Percentiles rank a stretch among this genome's conserved stretches.
Evolutionary conservation across 2,329 filamentous ascomycete species (phyloP).

Genomic region (Aspergillus tanneri): DNA sequence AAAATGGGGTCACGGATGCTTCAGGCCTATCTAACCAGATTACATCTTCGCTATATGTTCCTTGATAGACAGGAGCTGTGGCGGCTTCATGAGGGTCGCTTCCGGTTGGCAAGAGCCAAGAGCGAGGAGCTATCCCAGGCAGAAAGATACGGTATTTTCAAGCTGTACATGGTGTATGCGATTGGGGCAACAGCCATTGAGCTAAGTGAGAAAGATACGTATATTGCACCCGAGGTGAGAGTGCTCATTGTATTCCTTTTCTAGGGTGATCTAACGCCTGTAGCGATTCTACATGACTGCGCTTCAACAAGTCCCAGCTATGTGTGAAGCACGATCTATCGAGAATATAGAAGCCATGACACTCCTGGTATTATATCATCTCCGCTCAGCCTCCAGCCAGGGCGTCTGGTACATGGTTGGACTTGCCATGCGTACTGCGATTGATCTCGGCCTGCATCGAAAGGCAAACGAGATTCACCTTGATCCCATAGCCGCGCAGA

Average conservation of each 20-base stretch:
- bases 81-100: conserved; percentile 45
- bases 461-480: conserved; percentile 47
- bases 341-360: conserved; percentile 56
- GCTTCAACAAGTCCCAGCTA: conserved; percentile 50
- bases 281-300: conserved; percentile 53
- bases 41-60: conserved; percentile 54
- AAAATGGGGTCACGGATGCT: conserved; percentile 47
- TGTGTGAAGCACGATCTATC: conserved; percentile 50
- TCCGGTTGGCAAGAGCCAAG: conserved; percentile 37
- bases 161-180: conserved; percentile 54
- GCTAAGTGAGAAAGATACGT: conserved; percentile 48
- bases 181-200: conserved; percentile 53
- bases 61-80: conserved; percentile 49
- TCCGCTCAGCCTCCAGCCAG: conserved; percentile 52
- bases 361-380: conserved; percentile 52
- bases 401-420: conserved; percentile 58
- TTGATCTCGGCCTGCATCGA: conserved; percentile 53
- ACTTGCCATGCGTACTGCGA: conserved; percentile 54
- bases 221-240: conserved; percentile 45
- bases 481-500: conserved; percentile 45
- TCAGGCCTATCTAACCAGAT: conserved; percentile 47
- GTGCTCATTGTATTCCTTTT: background rate
- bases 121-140: conserved; percentile 33
- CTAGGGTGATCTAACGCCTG: background rate
- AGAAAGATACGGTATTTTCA: conserved; percentile 51